Base-by-base conservation (phyloP, 176 grass and related monocot species). In the Lolium perenne region DNA sequence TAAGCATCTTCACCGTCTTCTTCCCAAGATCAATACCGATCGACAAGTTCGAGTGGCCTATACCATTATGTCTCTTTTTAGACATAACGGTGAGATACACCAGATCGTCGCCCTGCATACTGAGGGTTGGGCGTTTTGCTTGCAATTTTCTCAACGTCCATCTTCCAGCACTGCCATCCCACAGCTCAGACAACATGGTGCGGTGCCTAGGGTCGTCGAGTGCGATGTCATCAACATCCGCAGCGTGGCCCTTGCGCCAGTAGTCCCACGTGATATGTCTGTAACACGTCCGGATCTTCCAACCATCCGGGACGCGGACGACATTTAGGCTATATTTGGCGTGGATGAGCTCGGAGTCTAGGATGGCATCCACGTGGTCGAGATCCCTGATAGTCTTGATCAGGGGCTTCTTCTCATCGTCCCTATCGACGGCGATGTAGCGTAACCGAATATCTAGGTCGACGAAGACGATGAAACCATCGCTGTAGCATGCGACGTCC, bases 271-370 rank as follows among this genome's bases (percentile, higher is more conserved):
- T 18, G 15, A 38, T 3, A 18, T 68, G 26, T 15, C 64, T 38
- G 15, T 68, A 68, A 16, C 64, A 68, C 29, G 64, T 68, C 15
- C 64, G 64, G 64, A 68, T 35, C 64, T 18, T 68, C 64, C 64
- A 68, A 2, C 64, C 63, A 18, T 68, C 15, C 53, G 53, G 53
- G 12, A 53, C 14, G 16, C 6, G 5, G 15, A 5, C 1, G 53
- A 17, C 53, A 15, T 55, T 3, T 1, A 53, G 3, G 3, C 16
- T 4, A 2, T 53, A 3, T 4, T 55, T 5, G 15, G 6, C 4
- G 16, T 12, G 12, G 64, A 38, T 16, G 26, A 68, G 32, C 32
- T 68, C 32, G 29, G 64, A 68, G 64, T 68, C 32, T 14, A 38
- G 64, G 15, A 68, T 38, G 64, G 2, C 15, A 7, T 68, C 6